These are phyloP conservation scores for Diutina siamensis DNA, from an alignment of 1,139 yeast genomes.

Conservation along the genomic window DNA sequence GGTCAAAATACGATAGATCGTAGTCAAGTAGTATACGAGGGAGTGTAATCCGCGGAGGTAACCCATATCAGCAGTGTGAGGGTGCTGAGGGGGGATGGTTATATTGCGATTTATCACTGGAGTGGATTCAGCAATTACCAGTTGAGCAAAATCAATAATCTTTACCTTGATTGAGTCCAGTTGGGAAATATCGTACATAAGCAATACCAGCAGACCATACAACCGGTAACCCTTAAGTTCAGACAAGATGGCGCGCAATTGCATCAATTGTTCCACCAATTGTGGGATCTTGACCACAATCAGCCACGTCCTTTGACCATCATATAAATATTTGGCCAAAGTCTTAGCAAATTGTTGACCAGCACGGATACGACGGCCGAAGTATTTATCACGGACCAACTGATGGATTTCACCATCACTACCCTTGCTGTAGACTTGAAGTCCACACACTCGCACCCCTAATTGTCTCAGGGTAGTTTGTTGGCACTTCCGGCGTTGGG, in stretches of 20 bases:
- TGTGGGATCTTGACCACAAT: conserved; percentile 59
- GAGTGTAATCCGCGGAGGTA: conserved; percentile 73
- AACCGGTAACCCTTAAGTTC: conserved; percentile 70
- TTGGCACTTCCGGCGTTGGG: conserved; percentile 75
- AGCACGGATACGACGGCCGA: conserved; percentile 67
- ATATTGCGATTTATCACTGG: conserved; percentile 8
- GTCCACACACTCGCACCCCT: conserved; percentile 92
- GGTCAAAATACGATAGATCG: conserved; percentile 40
- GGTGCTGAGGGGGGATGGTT: conserved; percentile 52
- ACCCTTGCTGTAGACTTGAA: conserved; percentile 55
- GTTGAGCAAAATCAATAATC: conserved; percentile 92
- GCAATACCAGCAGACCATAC: conserved; percentile 80
- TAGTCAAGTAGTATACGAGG: conserved; percentile 48
- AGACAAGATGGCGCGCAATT: conserved; percentile 42
- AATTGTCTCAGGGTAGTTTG: conserved; percentile 69
- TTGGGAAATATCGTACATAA: conserved; percentile 73
- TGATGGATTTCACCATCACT: conserved; percentile 22
- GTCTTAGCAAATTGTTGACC: conserved; percentile 72
- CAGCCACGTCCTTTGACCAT: conserved; percentile 50
- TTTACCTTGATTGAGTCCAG: conserved; percentile 39
- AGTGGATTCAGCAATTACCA: conserved; percentile 47
- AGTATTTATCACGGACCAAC: conserved; percentile 77
- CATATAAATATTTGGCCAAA: conserved; percentile 65
- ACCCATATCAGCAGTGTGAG: conserved; percentile 61
- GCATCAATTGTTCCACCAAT: conserved; percentile 47